These are phyloP conservation scores for Trichoderma virens DNA, from an alignment of 495 filamentous ascomycete species.

Conservation along the genomic window DNA sequence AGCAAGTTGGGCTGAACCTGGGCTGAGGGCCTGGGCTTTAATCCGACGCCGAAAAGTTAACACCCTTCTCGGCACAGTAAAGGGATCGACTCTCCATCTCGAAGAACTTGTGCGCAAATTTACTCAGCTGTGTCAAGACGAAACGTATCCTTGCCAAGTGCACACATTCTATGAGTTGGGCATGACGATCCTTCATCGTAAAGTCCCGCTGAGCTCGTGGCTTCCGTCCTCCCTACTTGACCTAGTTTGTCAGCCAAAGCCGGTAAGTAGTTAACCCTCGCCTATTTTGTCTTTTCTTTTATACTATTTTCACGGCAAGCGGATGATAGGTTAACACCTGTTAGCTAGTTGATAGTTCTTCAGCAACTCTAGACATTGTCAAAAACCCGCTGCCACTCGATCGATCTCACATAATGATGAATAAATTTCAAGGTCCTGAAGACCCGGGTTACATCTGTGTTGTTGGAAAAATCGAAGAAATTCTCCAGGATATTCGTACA, in stretches of 20 bases:
- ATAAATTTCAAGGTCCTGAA: conserved; percentile 21
- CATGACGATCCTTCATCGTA: conserved; percentile 13
- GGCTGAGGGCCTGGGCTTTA: too few relatives aligned
- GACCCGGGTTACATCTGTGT: conserved; percentile 15
- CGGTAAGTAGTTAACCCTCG: too few relatives aligned
- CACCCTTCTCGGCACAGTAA: conserved; percentile 14
- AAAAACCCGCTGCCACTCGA: conserved; percentile 18
- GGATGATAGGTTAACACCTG: conserved; percentile 13
- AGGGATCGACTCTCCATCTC: conserved; percentile 15
- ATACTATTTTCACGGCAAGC: too few relatives aligned
- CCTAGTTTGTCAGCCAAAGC: conserved; percentile 15
- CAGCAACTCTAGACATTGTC: conserved; percentile 16
- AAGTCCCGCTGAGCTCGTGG: conserved; percentile 19
- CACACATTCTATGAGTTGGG: conserved; percentile 15
- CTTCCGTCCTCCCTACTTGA: conserved; percentile 3
- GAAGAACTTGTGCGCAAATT: conserved; percentile 15
- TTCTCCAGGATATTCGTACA: conserved; percentile 20
- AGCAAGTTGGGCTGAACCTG: conserved; percentile 14
- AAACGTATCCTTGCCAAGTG: not conserved
- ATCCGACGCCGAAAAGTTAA: too few relatives aligned
- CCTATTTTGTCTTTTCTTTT: too few relatives aligned
- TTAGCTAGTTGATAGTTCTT: conserved; percentile 16
- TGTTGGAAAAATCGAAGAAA: conserved; percentile 15
- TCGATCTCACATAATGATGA: conserved; percentile 19
- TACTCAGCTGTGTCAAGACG: conserved; percentile 14